These are phyloP conservation scores for Mortierella claussenii DNA, from an alignment of 192 early-diverging fungal species.

Conservation along the genomic window DNA sequence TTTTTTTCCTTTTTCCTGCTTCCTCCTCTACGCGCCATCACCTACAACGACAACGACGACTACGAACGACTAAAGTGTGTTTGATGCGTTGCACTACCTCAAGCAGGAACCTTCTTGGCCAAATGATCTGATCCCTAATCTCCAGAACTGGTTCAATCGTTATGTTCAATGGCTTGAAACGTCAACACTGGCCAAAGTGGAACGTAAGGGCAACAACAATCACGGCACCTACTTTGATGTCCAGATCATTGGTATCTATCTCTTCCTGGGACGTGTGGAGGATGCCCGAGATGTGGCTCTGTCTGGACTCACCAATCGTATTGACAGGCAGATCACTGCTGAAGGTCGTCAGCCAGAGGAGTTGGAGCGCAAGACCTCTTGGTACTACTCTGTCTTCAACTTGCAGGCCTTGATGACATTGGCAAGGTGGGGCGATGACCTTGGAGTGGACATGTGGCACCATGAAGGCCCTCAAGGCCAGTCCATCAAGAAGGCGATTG, in stretches of 20 bases:
- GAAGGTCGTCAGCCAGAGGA: constrained; percentile 58
- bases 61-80: constrained; percentile 21
- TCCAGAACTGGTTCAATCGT: constrained; percentile 52
- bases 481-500: constrained; percentile 58
- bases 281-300: constrained; percentile 37
- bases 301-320: constrained; percentile 49
- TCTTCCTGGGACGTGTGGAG: constrained; percentile 54
- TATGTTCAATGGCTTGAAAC: constrained; percentile 55
- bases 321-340: constrained; percentile 49
- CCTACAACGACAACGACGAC: neutral
- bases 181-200: constrained; percentile 32
- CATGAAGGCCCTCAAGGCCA: constrained; percentile 57
- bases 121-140: constrained; percentile 26
- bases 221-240: constrained; percentile 70
- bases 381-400: constrained; percentile 65
- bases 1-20: too few species aligned
- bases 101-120: constrained; percentile 48
- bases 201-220: constrained; percentile 57
- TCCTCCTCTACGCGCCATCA: neutral
- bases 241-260: constrained; percentile 56
- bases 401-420: constrained; percentile 57
- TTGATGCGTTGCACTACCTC: constrained; percentile 54
- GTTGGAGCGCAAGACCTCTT: constrained; percentile 53
- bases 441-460: constrained; percentile 54
- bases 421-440: constrained; percentile 49